Percentiles rank a stretch among this genome's conserved stretches.
phyloP scores from a whole-genome alignment of 1,139 yeast species.

The Pichia sp. region DNA sequence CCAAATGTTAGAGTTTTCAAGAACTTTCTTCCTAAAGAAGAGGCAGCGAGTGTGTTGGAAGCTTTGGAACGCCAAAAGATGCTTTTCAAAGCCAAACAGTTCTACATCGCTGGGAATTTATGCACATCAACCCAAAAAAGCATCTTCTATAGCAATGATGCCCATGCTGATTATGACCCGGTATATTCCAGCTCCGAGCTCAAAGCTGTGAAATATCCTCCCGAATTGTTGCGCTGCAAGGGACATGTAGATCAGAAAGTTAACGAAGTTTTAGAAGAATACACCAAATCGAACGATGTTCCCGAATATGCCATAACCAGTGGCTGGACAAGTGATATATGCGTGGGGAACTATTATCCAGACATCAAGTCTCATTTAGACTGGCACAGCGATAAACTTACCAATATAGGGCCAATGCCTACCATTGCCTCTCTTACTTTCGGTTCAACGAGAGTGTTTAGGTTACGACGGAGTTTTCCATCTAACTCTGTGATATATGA shows the following conservation, averaged over 20 bases:
- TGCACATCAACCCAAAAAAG: constrained; percentile 50
- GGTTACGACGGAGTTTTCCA: constrained; percentile 37
- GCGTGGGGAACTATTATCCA: constrained; percentile 51
- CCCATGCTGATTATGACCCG: constrained; percentile 5
- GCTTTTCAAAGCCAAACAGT: constrained; percentile 35
- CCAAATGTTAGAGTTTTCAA: constrained; percentile 46
- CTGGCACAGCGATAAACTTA: constrained; percentile 68
- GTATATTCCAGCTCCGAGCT: constrained; percentile 2
- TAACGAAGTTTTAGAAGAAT: constrained; percentile 18
- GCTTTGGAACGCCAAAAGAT: constrained; percentile 35
- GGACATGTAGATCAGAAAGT: constrained; percentile 14
- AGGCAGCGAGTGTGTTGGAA: constrained; percentile 39
- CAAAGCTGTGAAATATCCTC: constrained; percentile 6
- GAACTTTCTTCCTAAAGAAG: constrained; percentile 42
- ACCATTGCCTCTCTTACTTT: constrained; percentile 57
- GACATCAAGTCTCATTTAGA: constrained; percentile 46
- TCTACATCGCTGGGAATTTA: constrained; percentile 53
- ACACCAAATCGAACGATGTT: constrained; percentile 25
- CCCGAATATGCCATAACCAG: constrained; percentile 19
- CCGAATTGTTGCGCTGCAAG: constrained; percentile 29
- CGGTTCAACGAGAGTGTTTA: constrained; percentile 61
- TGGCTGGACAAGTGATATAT: constrained; percentile 46
- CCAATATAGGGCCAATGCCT: constrained; percentile 64
- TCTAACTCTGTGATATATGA: constrained; percentile 33
- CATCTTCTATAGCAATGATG: constrained; percentile 32